Base-by-base conservation (phyloP, 805 yeast genomes). In the Priceomyces carsonii region DNA sequence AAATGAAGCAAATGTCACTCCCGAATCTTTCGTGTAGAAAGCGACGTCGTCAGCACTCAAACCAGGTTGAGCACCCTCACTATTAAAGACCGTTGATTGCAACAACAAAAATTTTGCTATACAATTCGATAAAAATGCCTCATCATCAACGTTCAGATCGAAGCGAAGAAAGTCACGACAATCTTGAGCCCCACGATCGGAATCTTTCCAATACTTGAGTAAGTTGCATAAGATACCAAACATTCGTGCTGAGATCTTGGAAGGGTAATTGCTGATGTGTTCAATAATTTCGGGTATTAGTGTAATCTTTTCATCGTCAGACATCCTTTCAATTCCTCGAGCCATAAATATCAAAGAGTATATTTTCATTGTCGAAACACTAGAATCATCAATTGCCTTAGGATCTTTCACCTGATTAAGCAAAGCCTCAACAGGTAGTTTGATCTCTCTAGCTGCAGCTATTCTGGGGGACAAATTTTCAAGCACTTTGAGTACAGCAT, bases 11-110 rank as follows among this genome's bases (percentile, higher is more conserved):
- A 75, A 80, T 0, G 74, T 56, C 0, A 80, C 75, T 18, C 90
- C 91, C 2, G 91, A 87, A 43, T 76, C 76, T 35, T 69, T 71
- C 0, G 87, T 82, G 46, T 87, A 77, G 46, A 82, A 86, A 1
- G 75, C 54, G 13, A 75, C 71, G 26, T 83, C 88, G 0, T 53
- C 52, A 0, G 67, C 55, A 9, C 81, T 65, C 33, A 89, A 59
- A 0, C 95, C 95, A 0, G 91, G 88, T 38, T 78, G 70, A 48
- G 39, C 53, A 36, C 36, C 58, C 41, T 33, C 69, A 54, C 26
- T 55, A 37, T 46, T 37, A 6, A 43, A 28, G 0, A 50, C 29
- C 22, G 36, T 51, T 1, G 89, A 80, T 28, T 62, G 62, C 21
- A 86, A 56, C 31, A 85, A 46, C 52, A 85, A 73, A 40, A 85